Conservation (phyloP, 2,329 filamentous ascomycete species). For the Parastagonospora nodorum region DNA sequence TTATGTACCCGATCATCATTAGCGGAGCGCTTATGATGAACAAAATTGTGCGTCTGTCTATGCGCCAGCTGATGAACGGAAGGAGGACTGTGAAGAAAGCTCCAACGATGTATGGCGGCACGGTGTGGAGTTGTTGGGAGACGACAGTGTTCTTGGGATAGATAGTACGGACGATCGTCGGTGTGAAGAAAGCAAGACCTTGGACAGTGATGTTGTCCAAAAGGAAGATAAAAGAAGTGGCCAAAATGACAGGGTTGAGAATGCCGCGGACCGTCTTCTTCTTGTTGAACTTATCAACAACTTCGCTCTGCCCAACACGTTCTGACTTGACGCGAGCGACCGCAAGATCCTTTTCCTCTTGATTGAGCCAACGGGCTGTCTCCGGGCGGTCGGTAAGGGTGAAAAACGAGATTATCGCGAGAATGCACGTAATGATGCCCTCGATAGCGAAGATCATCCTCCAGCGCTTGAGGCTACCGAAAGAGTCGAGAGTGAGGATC, state of each 20-base stretch:
- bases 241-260: constrained; percentile 65
- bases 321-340: constrained; percentile 71
- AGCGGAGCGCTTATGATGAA: constrained; percentile 65
- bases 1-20: constrained; percentile 70
- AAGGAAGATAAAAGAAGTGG: constrained; percentile 63
- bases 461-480: constrained; percentile 64
- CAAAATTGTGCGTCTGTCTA: constrained; percentile 65
- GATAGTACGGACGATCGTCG: constrained; percentile 72
- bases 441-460: constrained; percentile 76
- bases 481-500: constrained; percentile 65
- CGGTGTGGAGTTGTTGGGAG: constrained; percentile 70
- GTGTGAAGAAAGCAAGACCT: constrained; percentile 71
- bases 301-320: constrained; percentile 64
- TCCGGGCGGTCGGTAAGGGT: constrained; percentile 72
- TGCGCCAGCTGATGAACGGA: constrained; percentile 65
- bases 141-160: constrained; percentile 64
- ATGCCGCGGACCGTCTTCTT: constrained; percentile 67
- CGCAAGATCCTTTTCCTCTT: constrained; percentile 70
- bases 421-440: constrained; percentile 64
- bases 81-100: constrained; percentile 69
- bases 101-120: constrained; percentile 72
- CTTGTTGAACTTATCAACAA: constrained; percentile 67
- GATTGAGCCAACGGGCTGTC: constrained; percentile 68
- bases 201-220: constrained; percentile 74
- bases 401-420: constrained; percentile 66